Evolutionary conservation across 257 asterid species (phyloP).

Genomic region (Fraxinus pennsylvanica): DNA sequence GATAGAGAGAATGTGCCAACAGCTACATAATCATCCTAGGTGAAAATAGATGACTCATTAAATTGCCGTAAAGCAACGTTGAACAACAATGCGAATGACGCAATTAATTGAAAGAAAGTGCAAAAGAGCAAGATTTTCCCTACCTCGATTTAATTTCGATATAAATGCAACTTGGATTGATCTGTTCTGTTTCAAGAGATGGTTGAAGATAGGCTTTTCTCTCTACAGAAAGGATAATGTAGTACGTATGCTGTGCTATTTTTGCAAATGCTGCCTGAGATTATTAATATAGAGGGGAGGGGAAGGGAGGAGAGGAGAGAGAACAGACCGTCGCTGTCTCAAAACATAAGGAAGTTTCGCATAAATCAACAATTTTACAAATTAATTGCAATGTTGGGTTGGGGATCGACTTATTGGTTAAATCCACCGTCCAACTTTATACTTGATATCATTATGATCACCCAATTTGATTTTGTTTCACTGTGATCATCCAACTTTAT

Average conservation of each 20-base stretch:
- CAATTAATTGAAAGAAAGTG: background rate
- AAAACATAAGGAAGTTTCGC: too few species aligned
- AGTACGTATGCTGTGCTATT: background rate
- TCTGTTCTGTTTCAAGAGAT: background rate
- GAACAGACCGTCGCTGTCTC: background rate
- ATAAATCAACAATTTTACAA: too few species aligned
- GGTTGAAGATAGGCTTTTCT: background rate
- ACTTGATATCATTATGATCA: too few species aligned
- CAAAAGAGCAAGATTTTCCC: background rate
- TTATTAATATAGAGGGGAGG: background rate
- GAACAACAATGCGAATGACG: background rate
- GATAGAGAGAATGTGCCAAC: background rate
- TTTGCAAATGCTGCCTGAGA: background rate
- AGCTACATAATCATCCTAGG: background rate
- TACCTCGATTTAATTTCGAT: background rate
- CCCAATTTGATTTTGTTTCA: too few species aligned
- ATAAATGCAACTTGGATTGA: background rate
- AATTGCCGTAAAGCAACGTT: background rate
- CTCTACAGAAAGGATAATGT: background rate
- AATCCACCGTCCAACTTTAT: too few species aligned
- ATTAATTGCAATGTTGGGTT: too few species aligned
- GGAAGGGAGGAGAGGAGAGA: background rate
- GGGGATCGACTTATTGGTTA: too few species aligned
- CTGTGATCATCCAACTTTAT: too few species aligned
- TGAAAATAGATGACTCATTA: background rate